phyloP scores from a whole-genome alignment of 129 eudicot genomes.

The Sambucus nigra region DNA sequence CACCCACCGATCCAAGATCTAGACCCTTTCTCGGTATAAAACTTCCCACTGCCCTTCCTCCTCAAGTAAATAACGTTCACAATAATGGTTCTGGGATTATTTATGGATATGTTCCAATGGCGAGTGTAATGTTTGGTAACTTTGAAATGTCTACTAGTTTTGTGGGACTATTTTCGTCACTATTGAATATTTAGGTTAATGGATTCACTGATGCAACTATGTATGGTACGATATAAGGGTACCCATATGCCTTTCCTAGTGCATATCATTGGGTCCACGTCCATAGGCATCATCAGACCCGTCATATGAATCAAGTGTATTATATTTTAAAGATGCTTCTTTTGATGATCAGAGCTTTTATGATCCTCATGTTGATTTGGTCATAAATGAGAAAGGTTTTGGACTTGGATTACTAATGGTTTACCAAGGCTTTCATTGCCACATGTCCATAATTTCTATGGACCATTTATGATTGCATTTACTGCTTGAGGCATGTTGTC shows the following conservation, averaged over 20 bases:
- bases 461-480: constrained; percentile 12
- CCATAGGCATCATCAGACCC: constrained; percentile 23
- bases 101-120: constrained; percentile 61
- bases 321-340: constrained; percentile 37
- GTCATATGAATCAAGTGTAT: constrained; percentile 35
- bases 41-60: constrained; percentile 64
- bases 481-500: constrained; percentile 8
- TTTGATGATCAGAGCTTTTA: constrained; percentile 30
- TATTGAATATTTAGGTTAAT: constrained; percentile 48
- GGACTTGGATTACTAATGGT: constrained; percentile 10
- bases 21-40: constrained; percentile 59
- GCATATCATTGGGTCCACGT: constrained; percentile 36
- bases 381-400: constrained; percentile 13
- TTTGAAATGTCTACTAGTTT: constrained; percentile 53
- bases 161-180: constrained; percentile 55
- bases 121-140: constrained; percentile 57
- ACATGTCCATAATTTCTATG: not conserved
- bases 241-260: constrained; percentile 26
- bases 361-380: constrained; percentile 28
- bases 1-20: constrained; percentile 59
- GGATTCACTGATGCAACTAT: constrained; percentile 32
- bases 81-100: constrained; percentile 35
- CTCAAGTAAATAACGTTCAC: constrained; percentile 28
- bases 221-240: constrained; percentile 34
- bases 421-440: constrained; percentile 7